A percentile compares a stretch with the other conserved stretches of the same genome.
Evolutionary conservation across 108 stramenopile genomes (phyloP).

Genomic region (Nitzschia palea): DNA sequence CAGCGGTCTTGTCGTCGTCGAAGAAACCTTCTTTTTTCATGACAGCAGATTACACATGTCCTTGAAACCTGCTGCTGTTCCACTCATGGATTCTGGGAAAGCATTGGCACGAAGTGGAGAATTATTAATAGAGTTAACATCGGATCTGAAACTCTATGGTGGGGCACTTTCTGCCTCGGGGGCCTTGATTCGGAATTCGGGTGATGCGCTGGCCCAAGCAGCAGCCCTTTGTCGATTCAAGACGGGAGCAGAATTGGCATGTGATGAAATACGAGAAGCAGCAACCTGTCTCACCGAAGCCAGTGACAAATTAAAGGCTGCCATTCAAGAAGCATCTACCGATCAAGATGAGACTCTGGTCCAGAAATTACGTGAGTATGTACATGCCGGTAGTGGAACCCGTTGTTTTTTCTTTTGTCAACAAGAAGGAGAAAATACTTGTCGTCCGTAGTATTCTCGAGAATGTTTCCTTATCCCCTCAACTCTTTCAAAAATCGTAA

Average conservation of each 20-base stretch:
- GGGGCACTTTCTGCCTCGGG: constrained; percentile 70
- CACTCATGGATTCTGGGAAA: constrained; percentile 77
- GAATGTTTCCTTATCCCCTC: no score
- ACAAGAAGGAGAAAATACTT: no score
- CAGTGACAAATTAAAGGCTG: constrained; percentile 38
- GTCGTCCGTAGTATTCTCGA: no score
- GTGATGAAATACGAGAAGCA: constrained; percentile 80
- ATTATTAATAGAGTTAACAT: constrained; percentile 69
- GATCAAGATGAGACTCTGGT: constrained; percentile 42
- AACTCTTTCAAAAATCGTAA: no score
- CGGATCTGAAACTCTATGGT: constrained; percentile 60
- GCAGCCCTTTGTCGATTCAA: constrained; percentile 80
- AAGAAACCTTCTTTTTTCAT: no score
- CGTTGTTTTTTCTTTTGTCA: no score
- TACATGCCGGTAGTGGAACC: no score
- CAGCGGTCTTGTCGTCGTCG: no score
- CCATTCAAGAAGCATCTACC: constrained; percentile 51
- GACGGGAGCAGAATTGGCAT: constrained; percentile 69
- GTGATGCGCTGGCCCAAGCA: constrained; percentile 82
- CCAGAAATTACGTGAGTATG: constrained; percentile 1
- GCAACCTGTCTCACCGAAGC: constrained; percentile 66
- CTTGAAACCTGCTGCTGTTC: constrained; percentile 71
- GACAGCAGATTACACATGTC: constrained; percentile 26
- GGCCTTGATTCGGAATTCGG: constrained; percentile 68
- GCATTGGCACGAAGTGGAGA: constrained; percentile 78